Conservation (phyloP, 169 alveolate genomes). For the Plasmodium adleri region DNA sequence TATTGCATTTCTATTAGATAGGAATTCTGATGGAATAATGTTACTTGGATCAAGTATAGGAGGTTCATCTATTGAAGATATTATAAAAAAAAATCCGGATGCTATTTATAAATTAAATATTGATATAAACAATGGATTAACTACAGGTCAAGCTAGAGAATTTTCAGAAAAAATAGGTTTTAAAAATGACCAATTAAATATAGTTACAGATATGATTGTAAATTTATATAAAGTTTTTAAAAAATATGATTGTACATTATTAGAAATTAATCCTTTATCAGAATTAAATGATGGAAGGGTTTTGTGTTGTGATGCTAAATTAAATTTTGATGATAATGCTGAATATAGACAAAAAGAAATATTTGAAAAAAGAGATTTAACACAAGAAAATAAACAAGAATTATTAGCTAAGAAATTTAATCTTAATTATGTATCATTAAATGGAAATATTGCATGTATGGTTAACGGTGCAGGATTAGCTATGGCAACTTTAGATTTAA, state of each 20-base stretch:
- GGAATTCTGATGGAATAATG: conserved; percentile 92
- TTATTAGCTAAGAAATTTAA: conserved; percentile 92
- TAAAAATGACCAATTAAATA: conserved; percentile 73
- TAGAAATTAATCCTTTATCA: conserved; percentile 97
- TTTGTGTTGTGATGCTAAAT: conserved; percentile 94
- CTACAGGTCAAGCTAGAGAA: conserved; percentile 78
- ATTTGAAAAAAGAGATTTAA: conserved; percentile 82
- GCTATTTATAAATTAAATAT: conserved; percentile 83
- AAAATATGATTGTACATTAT: conserved; percentile 92
- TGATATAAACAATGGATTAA: conserved; percentile 86
- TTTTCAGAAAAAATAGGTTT: conserved; percentile 84
- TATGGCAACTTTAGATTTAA: conserved; percentile 96
- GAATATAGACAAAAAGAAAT: conserved; percentile 93
- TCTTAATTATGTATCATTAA: conserved; percentile 94
- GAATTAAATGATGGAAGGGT: conserved; percentile 90
- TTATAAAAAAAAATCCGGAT: conserved; percentile 88
- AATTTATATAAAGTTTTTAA: conserved; percentile 88
- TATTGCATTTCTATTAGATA: conserved; percentile 94
- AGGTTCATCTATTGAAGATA: conserved; percentile 94
- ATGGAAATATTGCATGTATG: conserved; percentile 94
- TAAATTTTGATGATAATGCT: conserved; percentile 97
- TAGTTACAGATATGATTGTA: conserved; percentile 77
- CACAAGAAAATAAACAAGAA: conserved; percentile 90
- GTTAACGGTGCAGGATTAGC: conserved; percentile 99
- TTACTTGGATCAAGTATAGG: conserved; percentile 91